A percentile compares a stretch with the other conserved stretches of the same genome.
Evolutionary conservation across 257 asterid species (phyloP).

Genomic region (Solanum stenotomum): DNA sequence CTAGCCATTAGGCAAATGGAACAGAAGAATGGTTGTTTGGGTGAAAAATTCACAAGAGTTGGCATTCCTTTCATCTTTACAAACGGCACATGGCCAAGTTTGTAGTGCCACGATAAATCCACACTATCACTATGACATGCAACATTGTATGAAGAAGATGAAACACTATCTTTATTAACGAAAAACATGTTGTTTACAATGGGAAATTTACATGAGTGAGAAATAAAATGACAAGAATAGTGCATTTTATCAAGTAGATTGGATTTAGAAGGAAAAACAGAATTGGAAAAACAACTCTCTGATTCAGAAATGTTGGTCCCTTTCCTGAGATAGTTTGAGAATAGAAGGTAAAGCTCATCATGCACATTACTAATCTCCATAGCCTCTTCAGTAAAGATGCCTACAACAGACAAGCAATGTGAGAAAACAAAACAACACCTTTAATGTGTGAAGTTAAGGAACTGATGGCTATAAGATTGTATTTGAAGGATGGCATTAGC

Average conservation of each 20-base stretch:
- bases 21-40: not conserved
- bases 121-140: not conserved
- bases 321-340: not conserved
- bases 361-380: not conserved
- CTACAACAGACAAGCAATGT: too few relatives aligned
- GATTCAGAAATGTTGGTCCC: not conserved
- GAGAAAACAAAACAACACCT: not conserved
- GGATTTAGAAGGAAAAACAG: not conserved
- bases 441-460: not conserved
- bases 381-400: not conserved
- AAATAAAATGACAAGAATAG: not conserved
- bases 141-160: not conserved
- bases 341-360: too few relatives aligned
- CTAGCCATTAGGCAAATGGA: not conserved
- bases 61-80: not conserved
- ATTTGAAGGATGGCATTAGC: not conserved
- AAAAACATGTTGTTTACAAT: not conserved
- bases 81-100: not conserved
- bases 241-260: not conserved
- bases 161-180: not conserved
- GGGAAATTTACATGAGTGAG: not conserved
- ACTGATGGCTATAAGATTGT: too few relatives aligned
- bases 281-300: not conserved
- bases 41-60: not conserved
- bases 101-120: not conserved